These are phyloP conservation scores for Geopyxis carbonaria DNA, from an alignment of 495 filamentous ascomycete species.

Conservation along the genomic window DNA sequence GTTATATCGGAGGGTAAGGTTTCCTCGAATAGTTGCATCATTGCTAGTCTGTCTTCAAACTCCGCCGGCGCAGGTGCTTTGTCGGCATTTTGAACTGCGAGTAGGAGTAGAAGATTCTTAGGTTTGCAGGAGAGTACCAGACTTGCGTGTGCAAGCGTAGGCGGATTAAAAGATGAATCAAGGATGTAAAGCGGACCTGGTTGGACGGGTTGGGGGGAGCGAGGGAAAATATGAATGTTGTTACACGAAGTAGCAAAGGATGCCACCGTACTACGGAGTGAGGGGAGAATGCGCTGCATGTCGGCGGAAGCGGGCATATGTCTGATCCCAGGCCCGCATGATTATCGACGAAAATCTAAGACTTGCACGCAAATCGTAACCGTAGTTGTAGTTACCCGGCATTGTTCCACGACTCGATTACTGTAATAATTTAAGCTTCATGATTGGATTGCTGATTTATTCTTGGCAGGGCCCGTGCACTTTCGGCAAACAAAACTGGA, in stretches of 20 bases:
- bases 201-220: not conserved
- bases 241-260: constrained; percentile 8
- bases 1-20: constrained; percentile 32
- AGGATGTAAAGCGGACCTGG: constrained; percentile 49
- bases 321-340: too few relatives aligned
- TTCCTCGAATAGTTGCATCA: constrained; percentile 70
- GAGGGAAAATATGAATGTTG: constrained; percentile 7
- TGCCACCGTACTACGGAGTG: constrained; percentile 7
- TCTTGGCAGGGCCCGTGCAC: too few relatives aligned
- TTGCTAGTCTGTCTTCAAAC: constrained; percentile 64
- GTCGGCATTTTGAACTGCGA: constrained; percentile 85
- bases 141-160: constrained; percentile 61
- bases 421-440: too few relatives aligned
- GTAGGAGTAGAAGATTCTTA: constrained; percentile 58
- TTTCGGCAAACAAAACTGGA: not conserved
- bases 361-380: not conserved
- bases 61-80: constrained; percentile 69
- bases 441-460: too few relatives aligned
- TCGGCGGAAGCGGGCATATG: not conserved
- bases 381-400: not conserved
- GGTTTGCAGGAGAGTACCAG: constrained; percentile 48
- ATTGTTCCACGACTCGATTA: not conserved
- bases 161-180: constrained; percentile 92
- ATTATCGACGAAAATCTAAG: not conserved
- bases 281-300: constrained; percentile 9